Percentiles rank a stretch among this genome's conserved stretches.
Evolutionary conservation across 2,329 filamentous ascomycete species (phyloP).

Genomic region (Trichophyton verrucosum): DNA sequence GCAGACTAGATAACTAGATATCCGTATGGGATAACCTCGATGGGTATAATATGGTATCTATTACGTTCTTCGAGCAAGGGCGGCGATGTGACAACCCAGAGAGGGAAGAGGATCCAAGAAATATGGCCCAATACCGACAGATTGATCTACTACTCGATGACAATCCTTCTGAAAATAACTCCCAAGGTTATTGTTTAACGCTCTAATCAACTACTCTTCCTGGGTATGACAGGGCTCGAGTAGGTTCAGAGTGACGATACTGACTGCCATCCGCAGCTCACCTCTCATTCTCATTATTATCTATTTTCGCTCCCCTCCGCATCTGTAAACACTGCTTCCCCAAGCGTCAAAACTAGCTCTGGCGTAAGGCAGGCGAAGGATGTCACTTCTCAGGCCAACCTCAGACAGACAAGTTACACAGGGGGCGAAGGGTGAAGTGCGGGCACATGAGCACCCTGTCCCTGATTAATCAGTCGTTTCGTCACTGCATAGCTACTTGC

Average conservation of each 20-base stretch:
- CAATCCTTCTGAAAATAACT: background rate
- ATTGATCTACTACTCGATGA: background rate
- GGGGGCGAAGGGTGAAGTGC: background rate
- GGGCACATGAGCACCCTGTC: background rate
- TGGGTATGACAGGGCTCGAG: constrained; percentile 1
- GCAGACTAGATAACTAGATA: no score
- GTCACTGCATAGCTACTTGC: background rate
- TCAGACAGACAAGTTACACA: constrained; percentile 3
- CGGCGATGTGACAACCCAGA: background rate
- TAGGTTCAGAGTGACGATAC: background rate
- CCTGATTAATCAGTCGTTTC: background rate
- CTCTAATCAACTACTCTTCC: background rate
- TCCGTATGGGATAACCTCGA: background rate
- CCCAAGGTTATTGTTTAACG: background rate
- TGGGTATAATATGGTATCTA: background rate
- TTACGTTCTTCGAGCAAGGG: background rate
- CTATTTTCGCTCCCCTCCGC: no score
- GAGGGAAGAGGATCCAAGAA: background rate
- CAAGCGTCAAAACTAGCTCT: background rate
- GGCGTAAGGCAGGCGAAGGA: background rate
- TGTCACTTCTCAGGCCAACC: background rate
- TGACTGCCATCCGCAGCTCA: background rate
- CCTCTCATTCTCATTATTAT: background rate
- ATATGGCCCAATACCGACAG: background rate
- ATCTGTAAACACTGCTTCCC: no score